phyloP scores from a whole-genome alignment of 441 rosid species.

The Adansonia gregorii region DNA sequence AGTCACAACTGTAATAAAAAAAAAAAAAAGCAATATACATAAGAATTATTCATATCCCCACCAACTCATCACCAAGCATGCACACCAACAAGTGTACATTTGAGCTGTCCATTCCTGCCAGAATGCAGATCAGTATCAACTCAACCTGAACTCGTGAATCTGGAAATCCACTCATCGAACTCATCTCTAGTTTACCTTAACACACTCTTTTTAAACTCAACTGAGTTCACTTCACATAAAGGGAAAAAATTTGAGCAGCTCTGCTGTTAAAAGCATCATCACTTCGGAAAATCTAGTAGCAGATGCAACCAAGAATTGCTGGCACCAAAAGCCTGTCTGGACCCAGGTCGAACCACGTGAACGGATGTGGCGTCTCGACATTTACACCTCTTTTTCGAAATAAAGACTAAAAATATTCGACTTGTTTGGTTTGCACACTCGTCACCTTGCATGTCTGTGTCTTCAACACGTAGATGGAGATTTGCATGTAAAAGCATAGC shows the following conservation, averaged over 20 bases:
- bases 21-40: not conserved
- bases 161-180: not conserved
- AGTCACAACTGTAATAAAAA: not conserved
- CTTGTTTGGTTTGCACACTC: conserved; percentile 32
- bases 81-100: conserved; percentile 10
- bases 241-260: not conserved
- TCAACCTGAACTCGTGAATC: not conserved
- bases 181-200: not conserved
- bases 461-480: conserved; percentile 20
- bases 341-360: conserved; percentile 11
- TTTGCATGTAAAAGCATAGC: conserved; percentile 1
- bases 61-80: conserved; percentile 14
- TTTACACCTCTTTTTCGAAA: not conserved
- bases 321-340: not conserved
- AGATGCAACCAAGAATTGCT: not conserved
- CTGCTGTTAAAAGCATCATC: not conserved
- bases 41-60: not conserved
- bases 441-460: conserved; percentile 55
- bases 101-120: not conserved
- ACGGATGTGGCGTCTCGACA: conserved; percentile 19
- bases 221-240: not conserved
- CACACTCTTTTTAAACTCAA: not conserved
- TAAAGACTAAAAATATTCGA: not conserved
- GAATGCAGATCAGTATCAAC: not conserved
- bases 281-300: not conserved